Conservation (phyloP, 1,284 basidiomycete genomes). For the Pulveroboletus sp. region DNA sequence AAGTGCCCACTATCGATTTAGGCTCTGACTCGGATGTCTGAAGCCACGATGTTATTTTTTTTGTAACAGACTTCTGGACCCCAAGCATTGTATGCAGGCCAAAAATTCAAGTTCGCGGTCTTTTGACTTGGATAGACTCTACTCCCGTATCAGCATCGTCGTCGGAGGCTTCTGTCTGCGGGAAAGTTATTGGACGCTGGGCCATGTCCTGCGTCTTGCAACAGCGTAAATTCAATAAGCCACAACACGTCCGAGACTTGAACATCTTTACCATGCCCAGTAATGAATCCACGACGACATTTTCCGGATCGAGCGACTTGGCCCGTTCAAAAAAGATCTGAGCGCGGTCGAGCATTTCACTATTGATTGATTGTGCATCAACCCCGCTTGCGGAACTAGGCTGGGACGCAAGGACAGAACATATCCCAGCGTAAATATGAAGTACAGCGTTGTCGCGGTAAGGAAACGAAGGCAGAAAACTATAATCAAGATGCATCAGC, state of each 20-base stretch:
- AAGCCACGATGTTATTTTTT: background rate
- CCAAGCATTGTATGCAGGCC: background rate
- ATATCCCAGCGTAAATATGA: slow-evolving; percentile 80
- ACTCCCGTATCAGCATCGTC: slow-evolving; percentile 40
- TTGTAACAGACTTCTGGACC: background rate
- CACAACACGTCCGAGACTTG: background rate
- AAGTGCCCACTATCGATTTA: slow-evolving; percentile 54
- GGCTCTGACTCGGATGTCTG: slow-evolving; percentile 49
- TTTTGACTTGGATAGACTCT: slow-evolving; percentile 25
- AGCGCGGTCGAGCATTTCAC: slow-evolving; percentile 53
- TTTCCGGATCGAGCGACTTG: slow-evolving; percentile 57
- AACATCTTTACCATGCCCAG: slow-evolving; percentile 47
- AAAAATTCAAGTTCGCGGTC: slow-evolving; percentile 19
- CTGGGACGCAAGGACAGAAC: slow-evolving; percentile 64
- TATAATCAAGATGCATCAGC: slow-evolving; percentile 36
- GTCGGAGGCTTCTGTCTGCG: slow-evolving; percentile 42
- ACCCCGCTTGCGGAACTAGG: slow-evolving; percentile 14
- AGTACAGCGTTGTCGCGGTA: slow-evolving; percentile 79
- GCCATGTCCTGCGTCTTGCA: slow-evolving; percentile 26
- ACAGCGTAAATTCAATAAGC: background rate
- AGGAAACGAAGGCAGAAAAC: slow-evolving; percentile 83
- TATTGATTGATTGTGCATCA: slow-evolving; percentile 17
- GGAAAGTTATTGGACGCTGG: slow-evolving; percentile 12
- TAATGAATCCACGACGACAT: slow-evolving; percentile 50
- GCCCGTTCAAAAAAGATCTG: slow-evolving; percentile 66